Evolutionary conservation across 2,329 filamentous ascomycete genomes (phyloP).

Genomic region (Harringtonia lauricola): DNA sequence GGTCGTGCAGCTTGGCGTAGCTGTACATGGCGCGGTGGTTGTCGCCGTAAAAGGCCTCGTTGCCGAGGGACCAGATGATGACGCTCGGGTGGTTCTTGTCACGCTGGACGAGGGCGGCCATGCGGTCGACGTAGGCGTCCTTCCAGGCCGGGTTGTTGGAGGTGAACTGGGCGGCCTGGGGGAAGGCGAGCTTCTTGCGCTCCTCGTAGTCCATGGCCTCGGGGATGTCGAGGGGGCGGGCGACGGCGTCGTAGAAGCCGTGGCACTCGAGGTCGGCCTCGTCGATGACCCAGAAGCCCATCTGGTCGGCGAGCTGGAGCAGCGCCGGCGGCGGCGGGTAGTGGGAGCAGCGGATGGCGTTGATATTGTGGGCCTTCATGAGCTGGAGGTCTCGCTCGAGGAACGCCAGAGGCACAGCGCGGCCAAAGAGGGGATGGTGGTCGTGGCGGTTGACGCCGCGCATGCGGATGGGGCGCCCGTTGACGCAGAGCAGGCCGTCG

Average conservation of each 20-base stretch:
- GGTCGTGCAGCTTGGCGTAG: conserved; percentile 46
- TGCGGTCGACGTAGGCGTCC: conserved; percentile 56
- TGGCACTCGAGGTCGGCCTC: conserved; percentile 43
- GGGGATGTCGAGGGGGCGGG: conserved; percentile 38
- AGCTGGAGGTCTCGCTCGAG: conserved; percentile 49
- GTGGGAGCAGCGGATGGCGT: conserved; percentile 58
- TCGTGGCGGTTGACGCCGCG: conserved; percentile 60
- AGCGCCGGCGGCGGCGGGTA: conserved; percentile 53
- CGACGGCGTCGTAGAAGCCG: conserved; percentile 39
- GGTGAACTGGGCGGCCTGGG: conserved; percentile 43
- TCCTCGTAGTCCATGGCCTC: conserved; percentile 49
- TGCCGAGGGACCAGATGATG: conserved; percentile 64
- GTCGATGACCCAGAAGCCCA: conserved; percentile 51
- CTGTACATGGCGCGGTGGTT: conserved; percentile 61
- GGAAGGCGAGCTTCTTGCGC: conserved; percentile 44
- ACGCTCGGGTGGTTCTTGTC: conserved; percentile 63
- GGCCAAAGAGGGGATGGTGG: conserved; percentile 53
- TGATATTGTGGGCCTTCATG: conserved; percentile 64
- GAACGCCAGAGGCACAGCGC: conserved; percentile 51
- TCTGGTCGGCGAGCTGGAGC: conserved; percentile 50
- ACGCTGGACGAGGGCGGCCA: conserved; percentile 50
- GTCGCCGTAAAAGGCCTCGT: conserved; percentile 60
- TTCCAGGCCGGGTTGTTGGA: conserved; percentile 51
- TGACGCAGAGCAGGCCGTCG: conserved; percentile 49
- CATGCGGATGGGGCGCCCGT: conserved; percentile 49